Evolutionary conservation across 2,329 filamentous ascomycete species (phyloP), one percentile per base, ranked within the genome.

Genomic region (Verticillium klebahnii): DNA sequence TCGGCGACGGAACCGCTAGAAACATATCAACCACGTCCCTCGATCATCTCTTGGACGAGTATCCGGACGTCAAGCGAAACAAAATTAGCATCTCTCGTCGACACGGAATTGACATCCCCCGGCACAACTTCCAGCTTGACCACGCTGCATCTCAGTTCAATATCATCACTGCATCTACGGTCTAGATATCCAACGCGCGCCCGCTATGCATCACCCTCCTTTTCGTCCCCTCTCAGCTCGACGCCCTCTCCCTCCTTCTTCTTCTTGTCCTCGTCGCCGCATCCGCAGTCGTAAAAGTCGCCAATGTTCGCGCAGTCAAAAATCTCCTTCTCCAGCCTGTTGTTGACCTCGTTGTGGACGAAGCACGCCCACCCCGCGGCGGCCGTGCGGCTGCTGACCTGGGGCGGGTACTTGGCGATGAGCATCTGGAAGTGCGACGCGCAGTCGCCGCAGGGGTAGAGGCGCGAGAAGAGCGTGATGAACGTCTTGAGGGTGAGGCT

Each of bases 281-380:
- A 90, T 0, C 88, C 88, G 69, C 88, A 90, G 70, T 90, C 87
- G 73, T 90, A 90, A 70, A 88, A 88, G 68, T 90, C 87, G 17
- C 87, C 87, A 69, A 90, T 87, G 34, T 86, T 84, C 62, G 79
- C 84, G 68, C 88, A 90, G 73, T 90, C 85, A 67, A 89, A 90
- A 14, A 80, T 63, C 4, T 80, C 76, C 74, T 90, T 89, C 68
- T 83, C 75, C 36, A 90, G 75, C 61, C 86, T 77, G 74, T 84
- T 80, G 70, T 90, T 90, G 62, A 90, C 87, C 67, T 84, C 75
- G 68, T 90, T 90, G 69, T 90, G 88, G 29, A 86, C 82, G 71
- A 86, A 85, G 69, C 88, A 90, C 15, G 87, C 81, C 88, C 88
- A 90, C 14, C 85, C 86, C 1, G 85, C 86, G 0, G 87, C 87